Evolutionary conservation across 331 rosid species (phyloP).

Genomic region (Dryas integrifolia): DNA sequence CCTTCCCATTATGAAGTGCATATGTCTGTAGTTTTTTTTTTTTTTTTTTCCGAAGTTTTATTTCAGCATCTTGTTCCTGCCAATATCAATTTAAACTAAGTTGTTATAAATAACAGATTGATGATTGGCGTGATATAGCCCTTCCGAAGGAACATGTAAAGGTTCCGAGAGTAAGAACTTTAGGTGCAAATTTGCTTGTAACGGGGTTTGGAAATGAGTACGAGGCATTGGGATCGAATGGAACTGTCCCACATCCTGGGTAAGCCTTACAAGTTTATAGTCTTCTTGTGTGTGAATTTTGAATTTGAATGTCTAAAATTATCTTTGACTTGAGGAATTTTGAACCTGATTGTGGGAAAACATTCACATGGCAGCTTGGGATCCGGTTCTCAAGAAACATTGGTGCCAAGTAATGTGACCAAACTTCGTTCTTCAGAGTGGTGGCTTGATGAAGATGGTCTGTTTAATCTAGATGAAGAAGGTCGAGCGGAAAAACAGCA

Average conservation of each 20-base stretch:
- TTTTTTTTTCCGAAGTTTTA: not conserved
- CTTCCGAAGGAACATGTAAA: constrained; percentile 67
- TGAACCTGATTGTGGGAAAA: constrained; percentile 34
- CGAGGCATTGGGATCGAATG: constrained; percentile 59
- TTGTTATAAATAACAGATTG: constrained; percentile 55
- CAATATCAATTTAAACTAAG: not conserved
- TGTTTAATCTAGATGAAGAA: constrained; percentile 87
- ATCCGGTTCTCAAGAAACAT: constrained; percentile 54
- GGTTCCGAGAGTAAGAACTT: constrained; percentile 57
- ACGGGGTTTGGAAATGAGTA: constrained; percentile 86
- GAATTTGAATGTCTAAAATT: constrained; percentile 15
- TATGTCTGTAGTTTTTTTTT: not conserved
- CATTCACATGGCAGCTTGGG: constrained; percentile 47
- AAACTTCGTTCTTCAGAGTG: constrained; percentile 65
- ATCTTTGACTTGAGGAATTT: not conserved
- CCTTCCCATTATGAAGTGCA: not conserved
- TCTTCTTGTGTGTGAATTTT: not conserved
- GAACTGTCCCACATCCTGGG: constrained; percentile 50
- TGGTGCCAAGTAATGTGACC: constrained; percentile 40
- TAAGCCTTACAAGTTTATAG: constrained; percentile 29
- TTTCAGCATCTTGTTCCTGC: not conserved
- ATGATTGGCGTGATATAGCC: constrained; percentile 95
- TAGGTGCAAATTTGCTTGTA: constrained; percentile 69
- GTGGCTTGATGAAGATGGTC: constrained; percentile 88
- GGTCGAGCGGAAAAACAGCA: constrained; percentile 88